Evolutionary conservation across 1,284 basidiomycete species (phyloP), one percentile per base, ranked within the genome.

Genomic region (Tilletia walkeri): DNA sequence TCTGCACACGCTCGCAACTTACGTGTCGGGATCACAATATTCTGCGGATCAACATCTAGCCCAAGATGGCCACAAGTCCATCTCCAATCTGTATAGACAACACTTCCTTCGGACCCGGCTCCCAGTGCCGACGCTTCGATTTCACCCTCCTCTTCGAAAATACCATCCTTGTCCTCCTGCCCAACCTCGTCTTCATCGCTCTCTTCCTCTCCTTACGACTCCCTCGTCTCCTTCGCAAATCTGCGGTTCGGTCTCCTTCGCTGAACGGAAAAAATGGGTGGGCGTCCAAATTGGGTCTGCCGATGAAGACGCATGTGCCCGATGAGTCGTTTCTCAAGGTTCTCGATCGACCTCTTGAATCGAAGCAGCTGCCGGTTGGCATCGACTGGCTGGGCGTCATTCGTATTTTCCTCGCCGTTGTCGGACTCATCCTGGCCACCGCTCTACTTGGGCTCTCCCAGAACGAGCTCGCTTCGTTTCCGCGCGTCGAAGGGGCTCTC

Each of bases 141-240:
- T 67, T 67, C 24, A 49, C 65, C 3, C 18, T 36, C 34, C 10
- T 20, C 7, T 67, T 67, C 48, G 65, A 67, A 30, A 67, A 67
- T 47, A 47, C 47, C 14, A 48, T 67, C n/a, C 48, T 67, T 20
- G 47, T 36, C 65, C n/a, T 67, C 45, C n/a, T 67, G 1, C 65
- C 65, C 45, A 48, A 67, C 20, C 18, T 48, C 48, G n/a, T 67
- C 34, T 50, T 67, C 65, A 50, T 67, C 48, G 65, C 48, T 47
- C 18, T 50, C 65, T 50, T 67, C 34, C 16, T 24, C 48, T 10
- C 18, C 41, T 49, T 50, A n/a, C 65, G 65, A 4, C 41, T 48
- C 5, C 65, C 65, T 18, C 65, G 45, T 18, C 41, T 67, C 48
- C 48, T 50, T 3, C 65, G 36, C 65, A 67, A 67, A 36, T 36